Evolutionary conservation across 768 basidiomycete genomes (phyloP).

Genomic region (Austroboletus festivus): DNA sequence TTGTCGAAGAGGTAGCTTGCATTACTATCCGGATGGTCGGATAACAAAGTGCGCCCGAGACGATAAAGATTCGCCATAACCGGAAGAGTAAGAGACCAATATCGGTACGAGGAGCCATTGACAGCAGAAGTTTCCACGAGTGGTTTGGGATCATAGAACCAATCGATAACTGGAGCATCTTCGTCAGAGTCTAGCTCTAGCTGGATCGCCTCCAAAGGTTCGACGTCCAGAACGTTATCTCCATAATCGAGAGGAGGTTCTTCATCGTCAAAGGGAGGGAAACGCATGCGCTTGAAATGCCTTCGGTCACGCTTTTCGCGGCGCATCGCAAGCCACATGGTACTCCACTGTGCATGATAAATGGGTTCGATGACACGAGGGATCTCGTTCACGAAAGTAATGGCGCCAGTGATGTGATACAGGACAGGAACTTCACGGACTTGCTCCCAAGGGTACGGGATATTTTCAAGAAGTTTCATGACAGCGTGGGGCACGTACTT

Average conservation of each 20-base stretch:
- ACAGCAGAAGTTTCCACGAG: constrained; percentile 86
- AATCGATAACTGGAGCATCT: constrained; percentile 87
- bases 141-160: constrained; percentile 98
- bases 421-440: constrained; percentile 98
- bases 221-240: constrained; percentile 97
- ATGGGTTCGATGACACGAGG: constrained; percentile 96
- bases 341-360: constrained; percentile 99
- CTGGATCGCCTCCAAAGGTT: constrained; percentile 97
- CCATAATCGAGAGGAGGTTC: constrained; percentile 99
- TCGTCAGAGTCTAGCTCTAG: constrained; percentile 91
- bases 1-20: constrained; percentile 95
- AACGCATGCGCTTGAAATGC: constrained; percentile 99
- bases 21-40: constrained; percentile 89
- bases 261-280: constrained; percentile 99
- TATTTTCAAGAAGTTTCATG: constrained; percentile 98
- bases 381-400: constrained; percentile 98
- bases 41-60: constrained; percentile 88
- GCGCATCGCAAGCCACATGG: constrained; percentile 99
- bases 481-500: constrained; percentile 99
- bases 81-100: constrained; percentile 89
- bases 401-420: constrained; percentile 98
- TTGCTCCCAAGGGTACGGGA: constrained; percentile 98
- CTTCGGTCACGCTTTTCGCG: constrained; percentile 97
- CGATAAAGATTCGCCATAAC: constrained; percentile 97
- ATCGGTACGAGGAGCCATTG: constrained; percentile 91